These are phyloP conservation scores for Ophiocordyceps australis DNA, from an alignment of 2,329 filamentous ascomycete genomes.

Conservation along the genomic window DNA sequence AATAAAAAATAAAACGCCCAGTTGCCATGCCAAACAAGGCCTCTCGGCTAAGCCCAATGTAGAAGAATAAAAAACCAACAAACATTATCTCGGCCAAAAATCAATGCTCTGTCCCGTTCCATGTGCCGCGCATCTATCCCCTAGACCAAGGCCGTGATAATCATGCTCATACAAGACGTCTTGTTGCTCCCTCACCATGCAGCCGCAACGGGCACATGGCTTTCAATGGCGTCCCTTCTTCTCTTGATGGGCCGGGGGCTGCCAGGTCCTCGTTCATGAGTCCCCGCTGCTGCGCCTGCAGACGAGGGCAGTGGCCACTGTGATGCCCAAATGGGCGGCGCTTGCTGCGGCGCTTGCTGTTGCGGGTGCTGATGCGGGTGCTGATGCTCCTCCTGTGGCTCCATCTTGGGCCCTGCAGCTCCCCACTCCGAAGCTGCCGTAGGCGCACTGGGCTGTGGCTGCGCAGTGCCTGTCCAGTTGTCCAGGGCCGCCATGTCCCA, in stretches of 20 bases:
- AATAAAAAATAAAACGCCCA: background rate
- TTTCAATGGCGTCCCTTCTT: conserved; percentile 13
- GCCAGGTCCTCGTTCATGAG: conserved; percentile 11
- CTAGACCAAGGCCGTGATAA: no score
- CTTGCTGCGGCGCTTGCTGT: conserved; percentile 2
- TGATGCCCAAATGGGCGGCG: background rate
- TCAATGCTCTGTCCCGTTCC: no score
- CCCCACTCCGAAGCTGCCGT: conserved; percentile 13
- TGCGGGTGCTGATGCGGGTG: conserved; percentile 2
- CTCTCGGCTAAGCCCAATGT: no score
- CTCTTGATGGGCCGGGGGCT: conserved; percentile 19
- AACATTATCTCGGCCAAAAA: no score
- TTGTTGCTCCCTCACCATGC: no score
- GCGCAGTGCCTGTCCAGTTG: conserved; percentile 10
- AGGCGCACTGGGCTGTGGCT: conserved; percentile 6
- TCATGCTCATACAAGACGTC: no score
- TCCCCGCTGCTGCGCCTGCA: conserved; percentile 8
- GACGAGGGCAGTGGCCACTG: conserved; percentile 13
- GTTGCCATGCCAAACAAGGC: background rate
- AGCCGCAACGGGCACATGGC: conserved; percentile 13
- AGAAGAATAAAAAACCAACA: no score
- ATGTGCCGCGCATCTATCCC: no score
- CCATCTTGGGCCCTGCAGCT: conserved; percentile 11
- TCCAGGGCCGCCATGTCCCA: conserved; percentile 20
- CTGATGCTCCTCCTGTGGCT: conserved; percentile 5